Evolutionary conservation across 371 early-diverging fungal species (phyloP), one percentile per base, ranked within the genome.

Genomic region (Rhizopus stolonifer): DNA sequence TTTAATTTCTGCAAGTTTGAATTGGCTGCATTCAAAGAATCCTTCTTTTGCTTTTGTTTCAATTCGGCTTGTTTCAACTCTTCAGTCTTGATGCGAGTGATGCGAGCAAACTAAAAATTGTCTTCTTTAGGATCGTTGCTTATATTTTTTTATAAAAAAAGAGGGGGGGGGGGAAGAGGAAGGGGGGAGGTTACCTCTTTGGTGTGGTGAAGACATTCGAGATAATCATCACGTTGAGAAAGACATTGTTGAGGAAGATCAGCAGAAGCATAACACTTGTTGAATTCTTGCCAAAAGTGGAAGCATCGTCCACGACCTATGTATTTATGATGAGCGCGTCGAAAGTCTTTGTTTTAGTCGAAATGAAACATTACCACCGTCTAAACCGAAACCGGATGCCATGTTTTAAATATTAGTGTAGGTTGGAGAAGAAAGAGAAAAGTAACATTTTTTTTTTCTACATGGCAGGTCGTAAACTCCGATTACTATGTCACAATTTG

Each of bases 241-340:
- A 80, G 65, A 69, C 91, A 91, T 61, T 89, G 85, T 47, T 81
- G 76, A 51, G 84, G 87, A 39, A 73, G 67, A 67, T 87, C 84
- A 55, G 85, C 85, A 56, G 77, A 72, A 60, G 85, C 87, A 57
- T 86, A 88, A 76, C 91, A 91, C 69, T 91, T 89, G 77, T 83
- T 79, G 69, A 88, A 88, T 70, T 91, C 91, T 67, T 89, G 90
- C 91, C 91, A 91, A 65, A 84, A 83, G 51, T 85, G 81, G 71
- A 87, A 88, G 75, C 91, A 91, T 54, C 91, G 85, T 65, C 83
- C 83, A 72, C 86, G 88, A 69, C 89, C 89, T 87, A 54, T n/a
- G 31, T 29, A 10, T 48, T 9, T 26, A 9, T 23, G 17, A 18
- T 49, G 24, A 25, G 10, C 49, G 15, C 15, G 8, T 19, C 38